Evolutionary conservation across 306 rosid genomes (phyloP).

Genomic region (Hippophae tibetana): DNA sequence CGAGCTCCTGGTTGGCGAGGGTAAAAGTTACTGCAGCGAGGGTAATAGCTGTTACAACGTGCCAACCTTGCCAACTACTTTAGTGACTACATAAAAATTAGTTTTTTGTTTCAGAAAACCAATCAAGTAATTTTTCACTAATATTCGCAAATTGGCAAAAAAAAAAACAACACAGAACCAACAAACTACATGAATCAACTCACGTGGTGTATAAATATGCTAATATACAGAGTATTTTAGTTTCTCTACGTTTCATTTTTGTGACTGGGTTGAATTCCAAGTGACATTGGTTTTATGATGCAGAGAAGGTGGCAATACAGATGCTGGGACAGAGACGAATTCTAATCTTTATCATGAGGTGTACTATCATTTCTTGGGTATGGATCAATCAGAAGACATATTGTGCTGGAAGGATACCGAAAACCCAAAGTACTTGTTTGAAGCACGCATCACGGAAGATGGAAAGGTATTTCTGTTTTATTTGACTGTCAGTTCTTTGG

Average conservation of each 20-base stretch:
- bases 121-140: too few species aligned
- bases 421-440: slow-evolving; percentile 64
- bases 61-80: too few species aligned
- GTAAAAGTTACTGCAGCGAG: too few species aligned
- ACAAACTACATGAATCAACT: too few species aligned
- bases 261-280: slow-evolving; percentile 12
- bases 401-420: slow-evolving; percentile 82
- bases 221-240: too few species aligned
- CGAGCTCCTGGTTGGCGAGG: too few species aligned
- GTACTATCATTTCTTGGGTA: slow-evolving; percentile 77
- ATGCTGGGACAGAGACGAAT: slow-evolving; percentile 87
- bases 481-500: background rate
- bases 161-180: too few species aligned
- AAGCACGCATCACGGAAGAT: slow-evolving; percentile 54
- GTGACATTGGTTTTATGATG: slow-evolving; percentile 18
- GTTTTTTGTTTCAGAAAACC: too few species aligned
- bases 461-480: slow-evolving; percentile 50
- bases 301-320: slow-evolving; percentile 55
- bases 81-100: too few species aligned
- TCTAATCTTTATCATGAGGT: slow-evolving; percentile 67
- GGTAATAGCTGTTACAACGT: too few species aligned
- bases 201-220: too few species aligned
- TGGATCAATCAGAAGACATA: slow-evolving; percentile 72
- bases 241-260: slow-evolving; percentile 9
- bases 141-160: too few species aligned